phyloP scores from a whole-genome alignment of 208 protist species.

The Leishmania martiniquensis region DNA sequence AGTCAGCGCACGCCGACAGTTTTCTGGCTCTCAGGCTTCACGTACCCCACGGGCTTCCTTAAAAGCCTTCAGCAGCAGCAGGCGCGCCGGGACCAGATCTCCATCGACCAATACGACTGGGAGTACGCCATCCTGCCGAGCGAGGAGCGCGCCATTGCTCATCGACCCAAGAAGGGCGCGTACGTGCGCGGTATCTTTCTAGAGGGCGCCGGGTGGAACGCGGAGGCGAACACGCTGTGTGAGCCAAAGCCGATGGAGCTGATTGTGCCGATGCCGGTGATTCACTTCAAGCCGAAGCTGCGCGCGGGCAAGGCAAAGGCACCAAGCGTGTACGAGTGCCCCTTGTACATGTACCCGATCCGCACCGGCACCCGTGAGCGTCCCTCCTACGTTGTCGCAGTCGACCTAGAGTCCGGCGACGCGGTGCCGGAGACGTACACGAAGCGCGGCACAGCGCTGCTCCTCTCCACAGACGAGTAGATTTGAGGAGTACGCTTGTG shows the following conservation, averaged over 20 bases:
- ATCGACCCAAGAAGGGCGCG: slow-evolving; percentile 95
- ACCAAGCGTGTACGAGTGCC: slow-evolving; percentile 92
- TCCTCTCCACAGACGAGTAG: slow-evolving; percentile 95
- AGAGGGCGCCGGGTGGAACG: slow-evolving; percentile 97
- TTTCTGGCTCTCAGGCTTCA: slow-evolving; percentile 99
- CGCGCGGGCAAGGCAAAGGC: slow-evolving; percentile 77
- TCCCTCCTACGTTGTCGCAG: slow-evolving; percentile 95
- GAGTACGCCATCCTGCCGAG: slow-evolving; percentile 95
- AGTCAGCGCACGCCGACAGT: slow-evolving; percentile 92
- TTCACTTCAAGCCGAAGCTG: slow-evolving; percentile 98
- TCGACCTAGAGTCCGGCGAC: slow-evolving; percentile 94
- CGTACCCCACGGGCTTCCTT: slow-evolving; percentile 98
- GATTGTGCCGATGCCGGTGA: slow-evolving; percentile 96
- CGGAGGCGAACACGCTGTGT: slow-evolving; percentile 84
- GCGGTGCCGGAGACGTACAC: slow-evolving; percentile 95
- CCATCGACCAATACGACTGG: slow-evolving; percentile 98
- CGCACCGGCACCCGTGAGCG: slow-evolving; percentile 96
- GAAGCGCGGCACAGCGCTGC: slow-evolving; percentile 97
- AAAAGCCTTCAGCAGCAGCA: slow-evolving; percentile 97
- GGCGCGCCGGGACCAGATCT: slow-evolving; percentile 89
- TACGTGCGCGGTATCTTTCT: slow-evolving; percentile 97
- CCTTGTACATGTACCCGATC: slow-evolving; percentile 98
- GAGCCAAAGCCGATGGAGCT: slow-evolving; percentile 98
- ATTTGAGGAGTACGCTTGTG: not conserved
- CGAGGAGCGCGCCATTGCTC: slow-evolving; percentile 92